Evolutionary conservation across 2,329 filamentous ascomycete species (phyloP), one percentile per base, ranked within the genome.

Genomic region (Colletotrichum euphorbiae): DNA sequence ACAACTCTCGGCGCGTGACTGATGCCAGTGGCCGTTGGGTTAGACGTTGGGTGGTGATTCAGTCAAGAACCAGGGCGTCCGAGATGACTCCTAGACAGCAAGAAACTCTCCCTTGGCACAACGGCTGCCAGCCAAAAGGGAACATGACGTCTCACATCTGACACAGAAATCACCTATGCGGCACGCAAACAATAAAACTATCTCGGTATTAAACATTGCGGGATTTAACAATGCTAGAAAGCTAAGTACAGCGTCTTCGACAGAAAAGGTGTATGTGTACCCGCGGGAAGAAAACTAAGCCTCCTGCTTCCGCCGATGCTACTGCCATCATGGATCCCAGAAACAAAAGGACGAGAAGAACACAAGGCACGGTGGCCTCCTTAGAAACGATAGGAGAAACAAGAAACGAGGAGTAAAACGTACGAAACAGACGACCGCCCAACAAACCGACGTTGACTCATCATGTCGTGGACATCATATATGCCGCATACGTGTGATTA

Each of bases 401-500:
- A 31, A n/a, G 31, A 21, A 45, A 33, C 11, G 46, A 58, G 31
- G 7, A 8, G 17, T 31, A 28, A 62, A 66, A 69, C 54, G 48
- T 65, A 65, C 46, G 52, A 52, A 52, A 45, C 58, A 45, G 13
- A 69, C 33, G 46, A 55, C 55, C 66, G 40, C 62, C 66, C 48
- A 54, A 21, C 60, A 55, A 60, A 6, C 62, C 62, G 48, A 60
- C 62, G 33, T 69, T 54, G 62, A 55, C 62, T 69, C 61, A 50
- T 69, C 40, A 69, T 69, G 55, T 69, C 66, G 42, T 69, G 66
- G 55, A 55, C 24, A 36, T 66, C 61, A 57, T 61, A 55, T 36
- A 54, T 59, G 36, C 36, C 54, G 48, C 50, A 65, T 50, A 59
- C 55, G 55, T 55, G 62, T 69, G 24, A 66, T 69, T 65, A 66